Evolutionary conservation across 1,284 basidiomycete species (phyloP).

Genomic region (Austropuccinia psidii): DNA sequence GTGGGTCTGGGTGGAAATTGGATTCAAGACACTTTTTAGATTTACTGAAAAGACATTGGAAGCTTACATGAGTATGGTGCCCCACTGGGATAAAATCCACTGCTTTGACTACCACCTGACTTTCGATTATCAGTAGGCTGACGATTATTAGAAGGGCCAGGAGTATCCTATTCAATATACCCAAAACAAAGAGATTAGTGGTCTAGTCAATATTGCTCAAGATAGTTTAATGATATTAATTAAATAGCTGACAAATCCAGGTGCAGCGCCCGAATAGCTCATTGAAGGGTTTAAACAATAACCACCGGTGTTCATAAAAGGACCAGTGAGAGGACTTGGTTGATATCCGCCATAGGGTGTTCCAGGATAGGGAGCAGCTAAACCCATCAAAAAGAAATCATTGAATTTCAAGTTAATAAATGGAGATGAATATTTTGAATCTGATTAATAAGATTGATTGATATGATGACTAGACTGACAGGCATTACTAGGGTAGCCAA

Average conservation of each 20-base stretch:
- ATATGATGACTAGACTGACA: background rate
- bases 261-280: background rate
- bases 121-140: background rate
- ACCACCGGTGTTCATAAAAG: background rate
- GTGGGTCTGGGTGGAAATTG: no score
- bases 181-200: background rate
- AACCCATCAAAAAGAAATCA: no score
- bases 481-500: background rate
- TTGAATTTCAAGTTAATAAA: background rate
- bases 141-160: background rate
- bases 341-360: constrained; percentile 2
- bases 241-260: background rate
- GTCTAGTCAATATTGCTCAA: background rate
- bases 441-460: background rate
- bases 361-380: background rate
- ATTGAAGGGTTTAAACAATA: background rate
- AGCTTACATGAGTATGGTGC: background rate
- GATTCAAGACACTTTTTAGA: no score
- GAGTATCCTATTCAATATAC: no score
- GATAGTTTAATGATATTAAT: background rate
- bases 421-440: no score
- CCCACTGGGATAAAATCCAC: constrained; percentile 2
- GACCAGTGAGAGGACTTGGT: background rate
- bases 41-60: no score
- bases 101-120: background rate